These are phyloP conservation scores for Blastobotrys serpentis DNA, from an alignment of 1,139 yeast genomes.

Conservation along the genomic window DNA sequence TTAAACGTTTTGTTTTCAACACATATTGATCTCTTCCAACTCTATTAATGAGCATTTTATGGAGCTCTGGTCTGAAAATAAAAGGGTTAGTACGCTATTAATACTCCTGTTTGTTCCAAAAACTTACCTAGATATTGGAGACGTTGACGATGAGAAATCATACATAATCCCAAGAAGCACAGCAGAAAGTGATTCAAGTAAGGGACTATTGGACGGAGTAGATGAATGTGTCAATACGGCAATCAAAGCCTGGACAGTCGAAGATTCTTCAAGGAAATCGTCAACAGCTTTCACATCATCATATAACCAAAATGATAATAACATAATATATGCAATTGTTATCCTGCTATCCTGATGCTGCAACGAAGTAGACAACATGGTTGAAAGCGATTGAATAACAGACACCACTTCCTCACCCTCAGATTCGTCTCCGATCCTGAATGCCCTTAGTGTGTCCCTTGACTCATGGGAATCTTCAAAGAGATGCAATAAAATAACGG, in stretches of 20 bases:
- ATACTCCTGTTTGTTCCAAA: neutral
- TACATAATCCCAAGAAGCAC: slow-evolving; percentile 73
- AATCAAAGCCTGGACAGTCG: slow-evolving; percentile 64
- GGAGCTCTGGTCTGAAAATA: slow-evolving; percentile 52
- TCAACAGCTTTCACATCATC: slow-evolving; percentile 76
- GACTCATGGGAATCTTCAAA: slow-evolving; percentile 55
- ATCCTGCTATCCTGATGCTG: slow-evolving; percentile 69
- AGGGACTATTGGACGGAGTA: slow-evolving; percentile 49
- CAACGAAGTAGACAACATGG: slow-evolving; percentile 66
- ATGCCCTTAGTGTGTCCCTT: slow-evolving; percentile 50
- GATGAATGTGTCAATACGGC: slow-evolving; percentile 65
- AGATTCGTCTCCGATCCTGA: slow-evolving; percentile 64
- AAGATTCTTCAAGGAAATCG: slow-evolving; percentile 68
- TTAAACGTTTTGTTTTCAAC: slow-evolving; percentile 69
- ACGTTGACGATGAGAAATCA: slow-evolving; percentile 71
- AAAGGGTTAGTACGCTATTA: neutral
- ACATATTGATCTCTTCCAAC: slow-evolving; percentile 81
- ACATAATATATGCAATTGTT: slow-evolving; percentile 74
- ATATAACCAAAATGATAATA: slow-evolving; percentile 73
- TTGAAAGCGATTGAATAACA: slow-evolving; percentile 78
- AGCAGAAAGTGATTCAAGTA: slow-evolving; percentile 75
- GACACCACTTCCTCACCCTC: slow-evolving; percentile 71
- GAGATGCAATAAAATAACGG: slow-evolving; percentile 60
- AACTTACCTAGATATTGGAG: slow-evolving; percentile 55
- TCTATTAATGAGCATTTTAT: slow-evolving; percentile 60